Base-by-base conservation (phyloP, 2,329 filamentous ascomycete species). In the Claviceps pazoutovae region DNA sequence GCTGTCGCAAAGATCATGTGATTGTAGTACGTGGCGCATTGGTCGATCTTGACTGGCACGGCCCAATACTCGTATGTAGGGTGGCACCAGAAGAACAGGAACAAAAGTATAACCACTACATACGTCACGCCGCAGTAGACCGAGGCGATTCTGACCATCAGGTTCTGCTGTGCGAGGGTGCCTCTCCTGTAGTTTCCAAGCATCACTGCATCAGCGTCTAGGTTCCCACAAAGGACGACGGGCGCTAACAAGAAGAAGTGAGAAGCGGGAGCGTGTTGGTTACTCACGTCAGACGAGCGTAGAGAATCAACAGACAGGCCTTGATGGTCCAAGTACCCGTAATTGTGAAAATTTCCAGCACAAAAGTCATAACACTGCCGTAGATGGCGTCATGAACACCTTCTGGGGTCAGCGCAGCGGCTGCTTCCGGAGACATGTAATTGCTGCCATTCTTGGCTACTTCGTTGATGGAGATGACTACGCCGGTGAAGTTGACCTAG, bases 331-430 rank as follows among this genome's bases (percentile, higher is more conserved):
- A 80, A 4, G 74, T 68, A 1, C 70, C 72, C 1, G 70, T 62
- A 42, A 76, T 65, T 56, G 75, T 75, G 57, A 72, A 74, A 53
- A 78, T 69, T 56, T 79, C 76, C 14, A 74, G 70, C 0, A 73
- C 72, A 50, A 79, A 64, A 1, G 76, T 73, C 58, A 76, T 69
- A 56, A 77, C 77, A 58, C 74, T 77, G n/a, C 76, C 76, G 48
- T 67, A 71, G 4, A 75, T 63, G 14, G 74, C 71, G 30, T 59
- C 56, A 1, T 62, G 49, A n/a, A 70, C 66, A 7, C 72, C 69
- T 2, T 68, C 56, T 0, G 66, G 61, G 1, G 73, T 75, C 53
- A 80, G 75, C 47, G 65, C 65, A 13, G 60, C 61, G 2, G 67
- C 61, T 5, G 61, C 58, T 0, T 66, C 64, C 4, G 62, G 59